Percentiles rank a stretch among this genome's conserved stretches.
Conservation (phyloP, 768 basidiomycete species). For the Infundibulicybe gibba region DNA sequence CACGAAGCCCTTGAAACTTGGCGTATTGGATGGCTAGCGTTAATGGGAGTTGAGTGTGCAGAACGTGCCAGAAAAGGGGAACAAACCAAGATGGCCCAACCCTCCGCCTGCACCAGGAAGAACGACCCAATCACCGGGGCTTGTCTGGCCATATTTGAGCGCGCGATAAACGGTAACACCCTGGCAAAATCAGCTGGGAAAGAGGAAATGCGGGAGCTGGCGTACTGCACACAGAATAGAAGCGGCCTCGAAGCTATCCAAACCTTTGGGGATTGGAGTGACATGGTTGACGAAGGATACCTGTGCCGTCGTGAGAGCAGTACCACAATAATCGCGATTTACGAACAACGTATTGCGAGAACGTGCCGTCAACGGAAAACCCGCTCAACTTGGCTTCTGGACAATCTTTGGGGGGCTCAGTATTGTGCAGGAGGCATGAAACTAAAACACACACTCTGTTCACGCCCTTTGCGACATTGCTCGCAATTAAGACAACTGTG, state of each 20-base stretch:
- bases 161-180: constrained; percentile 87
- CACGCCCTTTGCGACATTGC: constrained; percentile 70
- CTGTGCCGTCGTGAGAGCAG: constrained; percentile 14
- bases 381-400: constrained; percentile 57
- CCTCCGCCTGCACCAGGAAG: constrained; percentile 81
- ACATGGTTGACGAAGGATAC: constrained; percentile 72
- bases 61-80: background rate
- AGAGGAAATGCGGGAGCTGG: constrained; percentile 1
- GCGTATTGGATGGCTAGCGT: constrained; percentile 74
- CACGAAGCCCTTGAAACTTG: constrained; percentile 68
- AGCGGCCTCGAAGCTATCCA: constrained; percentile 65
- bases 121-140: constrained; percentile 71
- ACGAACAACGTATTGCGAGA: constrained; percentile 60
- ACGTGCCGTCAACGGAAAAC: constrained; percentile 76
- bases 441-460: constrained; percentile 55
- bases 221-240: constrained; percentile 76
- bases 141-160: constrained; percentile 64
- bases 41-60: background rate
- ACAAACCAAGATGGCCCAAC: constrained; percentile 72
- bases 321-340: background rate
- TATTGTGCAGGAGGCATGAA: background rate
- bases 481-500: constrained; percentile 66
- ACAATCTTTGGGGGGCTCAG: constrained; percentile 43
- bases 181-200: constrained; percentile 21
- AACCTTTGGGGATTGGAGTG: constrained; percentile 72